Base-by-base conservation (phyloP, 1,139 yeast genomes). In the Hemisphaericaspora xylofermentans region DNA sequence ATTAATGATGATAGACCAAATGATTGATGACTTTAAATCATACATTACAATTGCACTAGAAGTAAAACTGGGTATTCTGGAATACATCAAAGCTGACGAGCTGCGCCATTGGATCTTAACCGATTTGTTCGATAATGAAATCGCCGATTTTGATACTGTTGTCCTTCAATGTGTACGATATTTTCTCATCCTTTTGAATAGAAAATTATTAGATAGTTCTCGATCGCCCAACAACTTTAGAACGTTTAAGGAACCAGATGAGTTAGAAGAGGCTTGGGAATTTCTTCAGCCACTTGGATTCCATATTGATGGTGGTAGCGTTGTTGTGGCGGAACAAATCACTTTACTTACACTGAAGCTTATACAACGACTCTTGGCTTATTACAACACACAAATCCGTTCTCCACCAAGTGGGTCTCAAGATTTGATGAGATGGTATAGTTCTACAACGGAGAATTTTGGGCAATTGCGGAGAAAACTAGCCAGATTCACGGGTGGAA, bases 1-100 rank as follows among this genome's bases (percentile, higher is more conserved):
- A 0, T 80, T 89, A 79, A 86, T 89, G 91, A 88, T 91, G 84
- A 88, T 93, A 50, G 98, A 93, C 61, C 97, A 91, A 63, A 86
- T 88, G 79, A 78, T 93, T 49, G 93, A 82, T 36, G 96, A 89
- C 60, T 84, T 91, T 57, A 83, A 84, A 49, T 75, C 84, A 1
- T 88, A 88, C 57, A 78, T 91, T 40, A 76, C 80, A 34, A 71
- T 89, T 36, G 94, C 96, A 0, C 72, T 88, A 18, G 87, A 82
- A 47, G 80, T 89, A 35, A 84, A 88, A 57, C 80, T 78, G 48
- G 84, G 86, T 1, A 76, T 82, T 42, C 66, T 73, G 43, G 82
- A 82, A 33, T 80, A 85, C 46, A 76, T 86, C 40, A 74, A 78
- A 22, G 88, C 95, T 1, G 84, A 80, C 45, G 55, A 55, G 5